phyloP scores from a whole-genome alignment of 495 filamentous ascomycete genomes.

The Venustampulla echinocandica region DNA sequence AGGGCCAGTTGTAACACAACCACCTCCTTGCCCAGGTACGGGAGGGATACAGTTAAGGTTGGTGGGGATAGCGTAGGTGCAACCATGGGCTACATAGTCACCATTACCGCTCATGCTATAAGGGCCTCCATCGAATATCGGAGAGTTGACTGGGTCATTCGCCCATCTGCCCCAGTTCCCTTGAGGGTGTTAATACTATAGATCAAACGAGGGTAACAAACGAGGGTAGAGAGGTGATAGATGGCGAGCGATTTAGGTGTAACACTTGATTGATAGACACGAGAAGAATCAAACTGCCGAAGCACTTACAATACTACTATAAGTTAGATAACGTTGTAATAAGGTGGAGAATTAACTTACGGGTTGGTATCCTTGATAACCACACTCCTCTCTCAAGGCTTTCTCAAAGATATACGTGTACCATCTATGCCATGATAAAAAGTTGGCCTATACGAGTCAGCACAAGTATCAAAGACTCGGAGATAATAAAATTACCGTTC shows the following conservation, averaged over 20 bases:
- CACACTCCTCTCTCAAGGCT: slow-evolving; percentile 61
- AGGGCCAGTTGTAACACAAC: slow-evolving; percentile 54
- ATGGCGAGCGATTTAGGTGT: no score
- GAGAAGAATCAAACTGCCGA: no score
- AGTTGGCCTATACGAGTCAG: slow-evolving; percentile 39
- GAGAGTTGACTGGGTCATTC: slow-evolving; percentile 41
- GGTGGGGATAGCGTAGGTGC: slow-evolving; percentile 14
- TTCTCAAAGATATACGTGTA: slow-evolving; percentile 57
- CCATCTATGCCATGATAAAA: slow-evolving; percentile 67
- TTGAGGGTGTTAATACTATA: no score
- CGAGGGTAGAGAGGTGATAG: no score
- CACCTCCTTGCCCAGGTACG: slow-evolving; percentile 52
- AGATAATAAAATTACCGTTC: slow-evolving; percentile 26
- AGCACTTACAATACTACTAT: no score
- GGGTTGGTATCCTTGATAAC: slow-evolving; percentile 46
- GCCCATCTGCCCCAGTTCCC: slow-evolving; percentile 51
- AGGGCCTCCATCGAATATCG: slow-evolving; percentile 55
- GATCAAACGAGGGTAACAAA: no score
- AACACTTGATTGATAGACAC: no score
- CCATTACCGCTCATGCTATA: slow-evolving; percentile 60
- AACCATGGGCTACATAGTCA: slow-evolving; percentile 29
- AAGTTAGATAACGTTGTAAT: background rate
- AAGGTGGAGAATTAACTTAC: slow-evolving; percentile 8
- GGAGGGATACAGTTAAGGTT: slow-evolving; percentile 25
- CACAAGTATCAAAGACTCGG: background rate